Conservation (phyloP, 257 asterid genomes). For the Salvia rosmarinus region DNA sequence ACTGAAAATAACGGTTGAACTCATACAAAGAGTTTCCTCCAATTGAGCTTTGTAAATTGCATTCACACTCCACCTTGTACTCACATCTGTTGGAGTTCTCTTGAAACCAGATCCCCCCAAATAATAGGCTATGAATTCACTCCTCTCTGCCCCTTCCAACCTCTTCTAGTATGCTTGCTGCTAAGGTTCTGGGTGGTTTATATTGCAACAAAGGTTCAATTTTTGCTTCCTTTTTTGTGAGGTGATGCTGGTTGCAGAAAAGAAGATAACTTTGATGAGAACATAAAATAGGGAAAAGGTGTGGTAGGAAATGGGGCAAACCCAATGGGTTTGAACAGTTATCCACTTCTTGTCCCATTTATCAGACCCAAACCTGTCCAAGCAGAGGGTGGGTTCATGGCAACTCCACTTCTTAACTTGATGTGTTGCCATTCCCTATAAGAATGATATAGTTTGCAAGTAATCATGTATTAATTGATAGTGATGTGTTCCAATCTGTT, state of each 20-base stretch:
- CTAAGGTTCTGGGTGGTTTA: neutral
- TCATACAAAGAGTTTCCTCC: no score
- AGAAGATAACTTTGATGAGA: neutral
- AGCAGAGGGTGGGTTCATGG: neutral
- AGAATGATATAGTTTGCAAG: neutral
- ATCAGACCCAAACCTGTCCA: neutral
- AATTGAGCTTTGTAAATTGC: no score
- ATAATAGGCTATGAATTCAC: neutral
- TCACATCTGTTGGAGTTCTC: no score
- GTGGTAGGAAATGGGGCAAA: neutral
- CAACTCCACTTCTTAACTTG: neutral
- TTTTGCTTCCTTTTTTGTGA: neutral
- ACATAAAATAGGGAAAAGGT: neutral
- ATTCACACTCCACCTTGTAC: no score
- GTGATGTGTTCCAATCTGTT: neutral
- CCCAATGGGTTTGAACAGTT: neutral
- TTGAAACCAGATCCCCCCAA: neutral
- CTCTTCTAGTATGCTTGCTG: neutral
- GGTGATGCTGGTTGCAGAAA: neutral
- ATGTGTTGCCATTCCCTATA: neutral
- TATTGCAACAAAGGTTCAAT: neutral
- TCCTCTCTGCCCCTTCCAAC: neutral
- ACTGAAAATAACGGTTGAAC: no score
- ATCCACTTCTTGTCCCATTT: neutral
- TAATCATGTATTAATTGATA: constrained; percentile 1